These are phyloP conservation scores for Phialocephala subalpina DNA, from an alignment of 2,329 filamentous ascomycete genomes.

Conservation along the genomic window DNA sequence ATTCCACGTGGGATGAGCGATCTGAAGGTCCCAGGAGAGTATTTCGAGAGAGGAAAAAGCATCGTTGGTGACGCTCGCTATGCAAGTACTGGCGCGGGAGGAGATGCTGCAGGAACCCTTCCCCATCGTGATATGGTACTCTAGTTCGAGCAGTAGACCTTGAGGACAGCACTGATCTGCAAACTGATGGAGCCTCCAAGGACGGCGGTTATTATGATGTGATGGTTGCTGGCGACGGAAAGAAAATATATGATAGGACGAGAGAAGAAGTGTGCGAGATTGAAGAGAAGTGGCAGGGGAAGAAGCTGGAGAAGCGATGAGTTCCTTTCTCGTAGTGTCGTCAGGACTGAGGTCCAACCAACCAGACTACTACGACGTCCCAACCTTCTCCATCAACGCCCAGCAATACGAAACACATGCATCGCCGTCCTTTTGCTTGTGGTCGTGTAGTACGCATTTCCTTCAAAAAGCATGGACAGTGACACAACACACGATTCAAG, in stretches of 20 bases:
- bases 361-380: constrained; percentile 1
- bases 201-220: background rate
- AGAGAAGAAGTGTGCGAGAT: constrained; percentile 18
- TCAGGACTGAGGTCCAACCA: background rate
- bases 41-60: background rate
- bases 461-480: background rate
- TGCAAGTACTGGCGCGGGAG: constrained; percentile 8
- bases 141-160: too few relatives aligned
- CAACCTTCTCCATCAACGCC: background rate
- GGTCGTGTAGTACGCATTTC: constrained; percentile 5
- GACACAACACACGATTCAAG: constrained; percentile 6
- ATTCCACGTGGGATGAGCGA: constrained; percentile 11
- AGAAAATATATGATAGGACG: background rate
- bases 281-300: constrained; percentile 11
- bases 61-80: constrained; percentile 1
- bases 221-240: background rate
- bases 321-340: background rate
- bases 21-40: background rate
- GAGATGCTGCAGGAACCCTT: constrained; percentile 23
- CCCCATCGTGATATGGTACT: background rate
- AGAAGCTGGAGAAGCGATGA: background rate
- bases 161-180: background rate
- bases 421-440: background rate
- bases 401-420: background rate
- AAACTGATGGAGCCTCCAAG: background rate